Percentiles rank a stretch among this genome's conserved stretches.
phyloP scores from a whole-genome alignment of 2,329 filamentous ascomycete species.

The Xylariaceae sp. region DNA sequence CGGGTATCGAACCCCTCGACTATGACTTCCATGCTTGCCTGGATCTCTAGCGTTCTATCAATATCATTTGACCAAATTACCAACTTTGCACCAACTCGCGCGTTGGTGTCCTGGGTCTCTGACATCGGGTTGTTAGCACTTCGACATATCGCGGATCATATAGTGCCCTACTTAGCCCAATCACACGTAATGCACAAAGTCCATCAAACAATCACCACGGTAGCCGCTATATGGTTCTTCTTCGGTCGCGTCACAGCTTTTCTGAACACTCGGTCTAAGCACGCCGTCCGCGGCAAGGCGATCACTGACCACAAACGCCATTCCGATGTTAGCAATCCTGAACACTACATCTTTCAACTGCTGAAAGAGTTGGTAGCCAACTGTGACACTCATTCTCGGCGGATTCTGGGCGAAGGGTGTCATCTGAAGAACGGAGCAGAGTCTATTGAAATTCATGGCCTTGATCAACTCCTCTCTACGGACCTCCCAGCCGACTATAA shows the following conservation, averaged over 20 bases:
- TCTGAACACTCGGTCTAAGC: neutral
- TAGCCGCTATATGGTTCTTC: neutral
- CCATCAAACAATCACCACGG: neutral
- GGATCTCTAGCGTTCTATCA: no score
- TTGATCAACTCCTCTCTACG: neutral
- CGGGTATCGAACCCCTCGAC: neutral
- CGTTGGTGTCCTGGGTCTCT: no score
- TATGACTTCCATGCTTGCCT: neutral
- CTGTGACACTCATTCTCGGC: slow-evolving; percentile 1
- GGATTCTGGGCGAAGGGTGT: neutral
- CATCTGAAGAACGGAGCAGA: neutral
- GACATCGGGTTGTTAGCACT: neutral
- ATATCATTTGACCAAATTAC: no score
- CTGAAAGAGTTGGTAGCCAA: slow-evolving; percentile 1
- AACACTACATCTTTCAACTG: neutral
- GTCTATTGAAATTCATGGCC: neutral
- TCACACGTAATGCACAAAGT: neutral
- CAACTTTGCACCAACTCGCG: no score
- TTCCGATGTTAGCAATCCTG: neutral
- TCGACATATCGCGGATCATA: neutral
- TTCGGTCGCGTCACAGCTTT: neutral
- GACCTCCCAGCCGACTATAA: slow-evolving; percentile 4
- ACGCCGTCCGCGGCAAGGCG: neutral
- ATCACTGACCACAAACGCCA: neutral
- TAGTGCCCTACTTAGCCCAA: neutral